Evolutionary conservation across 108 stramenopile species (phyloP).

Genomic region (Cyclotella baltica): DNA sequence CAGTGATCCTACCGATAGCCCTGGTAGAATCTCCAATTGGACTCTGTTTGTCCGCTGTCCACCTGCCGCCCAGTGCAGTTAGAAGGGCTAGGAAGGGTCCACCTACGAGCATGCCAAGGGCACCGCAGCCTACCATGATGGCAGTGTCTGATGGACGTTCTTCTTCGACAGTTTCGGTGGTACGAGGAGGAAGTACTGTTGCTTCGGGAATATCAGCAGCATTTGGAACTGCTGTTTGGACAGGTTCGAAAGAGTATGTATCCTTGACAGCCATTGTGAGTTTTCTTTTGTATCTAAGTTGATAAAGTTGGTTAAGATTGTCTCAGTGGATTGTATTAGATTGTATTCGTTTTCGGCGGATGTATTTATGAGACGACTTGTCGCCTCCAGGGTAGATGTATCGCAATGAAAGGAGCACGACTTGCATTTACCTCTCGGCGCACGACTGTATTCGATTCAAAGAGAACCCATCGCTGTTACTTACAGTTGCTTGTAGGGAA

Average conservation of each 20-base stretch:
- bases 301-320: neutral
- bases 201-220: slow-evolving; percentile 42
- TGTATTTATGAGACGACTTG: no score
- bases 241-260: slow-evolving; percentile 33
- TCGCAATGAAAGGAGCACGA: no score
- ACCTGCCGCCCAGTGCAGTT: slow-evolving; percentile 42
- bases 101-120: slow-evolving; percentile 43
- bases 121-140: slow-evolving; percentile 49
- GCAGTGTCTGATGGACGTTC: slow-evolving; percentile 41
- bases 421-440: no score
- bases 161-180: slow-evolving; percentile 14
- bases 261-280: slow-evolving; percentile 23
- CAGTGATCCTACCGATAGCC: slow-evolving; percentile 48
- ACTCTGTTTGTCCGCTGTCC: slow-evolving; percentile 29
- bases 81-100: slow-evolving; percentile 52
- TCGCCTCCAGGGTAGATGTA: no score
- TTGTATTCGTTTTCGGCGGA: no score
- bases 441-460: no score
- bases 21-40: slow-evolving; percentile 46
- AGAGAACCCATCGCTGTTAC: no score
- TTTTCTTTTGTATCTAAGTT: neutral
- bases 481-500: no score
- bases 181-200: slow-evolving; percentile 9
- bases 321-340: no score
- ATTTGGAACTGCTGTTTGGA: slow-evolving; percentile 24